Conservation (phyloP, 306 rosid species). For the Pachyrhizus erosus region DNA sequence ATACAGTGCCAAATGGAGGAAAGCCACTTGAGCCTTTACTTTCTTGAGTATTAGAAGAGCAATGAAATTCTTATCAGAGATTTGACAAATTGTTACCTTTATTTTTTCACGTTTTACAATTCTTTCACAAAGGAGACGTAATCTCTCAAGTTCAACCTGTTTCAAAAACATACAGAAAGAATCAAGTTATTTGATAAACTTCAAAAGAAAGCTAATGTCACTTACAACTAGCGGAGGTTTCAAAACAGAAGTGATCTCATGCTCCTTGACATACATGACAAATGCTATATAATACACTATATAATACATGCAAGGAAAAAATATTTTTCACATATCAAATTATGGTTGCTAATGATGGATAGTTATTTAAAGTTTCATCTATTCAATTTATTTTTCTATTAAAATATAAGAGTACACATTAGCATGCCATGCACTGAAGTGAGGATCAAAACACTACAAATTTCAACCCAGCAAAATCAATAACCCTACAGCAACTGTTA, state of each 20-base stretch:
- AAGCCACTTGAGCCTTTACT: neutral
- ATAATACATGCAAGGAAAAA: neutral
- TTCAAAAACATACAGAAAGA: slow-evolving; percentile 42
- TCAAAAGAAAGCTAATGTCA: neutral
- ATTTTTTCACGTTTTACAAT: slow-evolving; percentile 92
- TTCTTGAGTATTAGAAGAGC: neutral
- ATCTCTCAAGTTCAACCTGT: slow-evolving; percentile 95
- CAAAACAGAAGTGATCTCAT: neutral
- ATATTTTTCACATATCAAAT: neutral
- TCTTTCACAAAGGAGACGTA: slow-evolving; percentile 96
- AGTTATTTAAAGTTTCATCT: neutral
- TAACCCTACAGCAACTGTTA: neutral
- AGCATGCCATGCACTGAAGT: too few relatives aligned
- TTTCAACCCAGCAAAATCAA: neutral
- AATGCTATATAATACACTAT: neutral
- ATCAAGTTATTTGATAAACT: slow-evolving; percentile 19
- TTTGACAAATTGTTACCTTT: slow-evolving; percentile 61
- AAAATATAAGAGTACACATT: neutral
- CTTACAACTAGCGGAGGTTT: neutral
- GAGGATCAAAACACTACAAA: too few relatives aligned
- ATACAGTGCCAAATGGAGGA: neutral
- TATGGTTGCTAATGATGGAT: neutral
- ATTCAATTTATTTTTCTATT: neutral
- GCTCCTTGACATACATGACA: slow-evolving; percentile 11
- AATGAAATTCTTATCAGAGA: neutral